Conservation (phyloP, 1,139 yeast genomes). For the Kodamaea fungicola region DNA sequence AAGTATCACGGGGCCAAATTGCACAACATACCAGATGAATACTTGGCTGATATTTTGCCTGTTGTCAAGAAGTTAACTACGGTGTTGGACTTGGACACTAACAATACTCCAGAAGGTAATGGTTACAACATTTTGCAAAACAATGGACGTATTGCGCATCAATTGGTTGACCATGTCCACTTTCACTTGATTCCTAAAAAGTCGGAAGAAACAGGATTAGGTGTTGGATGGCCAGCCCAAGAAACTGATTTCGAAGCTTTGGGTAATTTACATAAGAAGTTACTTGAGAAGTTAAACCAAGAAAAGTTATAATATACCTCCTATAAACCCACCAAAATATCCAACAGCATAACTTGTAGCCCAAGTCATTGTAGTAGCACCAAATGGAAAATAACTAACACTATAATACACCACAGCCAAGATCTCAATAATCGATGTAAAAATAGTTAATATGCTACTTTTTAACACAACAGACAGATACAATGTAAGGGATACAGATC, state of each 20-base stretch:
- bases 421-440: constrained; percentile 74
- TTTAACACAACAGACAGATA: constrained; percentile 52
- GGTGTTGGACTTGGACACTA: constrained; percentile 60
- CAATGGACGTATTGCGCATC: constrained; percentile 92
- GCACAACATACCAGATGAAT: constrained; percentile 89
- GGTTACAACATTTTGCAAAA: constrained; percentile 91
- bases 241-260: constrained; percentile 68
- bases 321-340: constrained; percentile 62
- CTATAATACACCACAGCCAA: constrained; percentile 87
- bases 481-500: constrained; percentile 66
- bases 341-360: constrained; percentile 77
- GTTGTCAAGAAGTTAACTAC: constrained; percentile 80
- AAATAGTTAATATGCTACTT: constrained; percentile 71
- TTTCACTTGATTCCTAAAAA: constrained; percentile 93
- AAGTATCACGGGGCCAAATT: constrained; percentile 89
- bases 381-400: constrained; percentile 92
- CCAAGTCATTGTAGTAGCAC: constrained; percentile 83
- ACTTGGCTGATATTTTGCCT: constrained; percentile 79
- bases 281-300: constrained; percentile 48
- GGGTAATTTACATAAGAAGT: constrained; percentile 60
- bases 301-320: constrained; percentile 36
- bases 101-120: constrained; percentile 56
- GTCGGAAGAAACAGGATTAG: constrained; percentile 65
- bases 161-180: constrained; percentile 91
- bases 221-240: constrained; percentile 91